Evolutionary conservation across 2,329 filamentous ascomycete species (phyloP), one percentile per base, ranked within the genome.

Genomic region (Coniochaeta sp.): DNA sequence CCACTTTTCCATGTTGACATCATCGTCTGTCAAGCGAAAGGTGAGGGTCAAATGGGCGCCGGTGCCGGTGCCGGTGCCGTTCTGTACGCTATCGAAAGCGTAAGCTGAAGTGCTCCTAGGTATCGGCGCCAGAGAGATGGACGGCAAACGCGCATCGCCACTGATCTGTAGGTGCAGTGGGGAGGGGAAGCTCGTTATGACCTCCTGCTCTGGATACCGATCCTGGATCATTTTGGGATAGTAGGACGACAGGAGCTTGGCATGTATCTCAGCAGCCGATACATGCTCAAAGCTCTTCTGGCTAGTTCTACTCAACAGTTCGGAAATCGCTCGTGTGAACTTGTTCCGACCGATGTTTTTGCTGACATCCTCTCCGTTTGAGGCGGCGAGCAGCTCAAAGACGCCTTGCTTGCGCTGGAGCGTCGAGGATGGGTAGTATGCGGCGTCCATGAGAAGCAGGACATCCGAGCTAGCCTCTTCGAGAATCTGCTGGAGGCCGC

Each of bases 391-490:
- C 16, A 86, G 68, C 66, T 86, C 83, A 58, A 86, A 69, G 9
- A 84, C 79, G 2, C 83, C 83, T 57, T 76, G 76, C 58, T 80
- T 78, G 6, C 81, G 79, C 33, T 77, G 72, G 67, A 82, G 78
- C 62, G 76, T 79, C 1, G 79, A 78, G 9, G 80, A 81, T 1
- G 81, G 81, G 58, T 81, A 85, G 66, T 83, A 85, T 0, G 80
- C 79, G 6, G 82, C 78, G 68, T 86, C 83, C 80, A 86, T 82
- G 36, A 86, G 72, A 60, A 86, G 76, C 22, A 86, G 73, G 5
- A 79, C 81, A 67, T 86, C 83, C 3, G 82, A 77, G 33, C 73
- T 74, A 1, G 81, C 80, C 62, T 83, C 80, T 67, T 86, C 83
- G 8, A 86, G 72, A 17, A 79, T 78, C 62, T 80, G 79, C 67